These are phyloP conservation scores for Wallacemonas sp. DNA, from an alignment of 208 protist species.

Conservation along the genomic window DNA sequence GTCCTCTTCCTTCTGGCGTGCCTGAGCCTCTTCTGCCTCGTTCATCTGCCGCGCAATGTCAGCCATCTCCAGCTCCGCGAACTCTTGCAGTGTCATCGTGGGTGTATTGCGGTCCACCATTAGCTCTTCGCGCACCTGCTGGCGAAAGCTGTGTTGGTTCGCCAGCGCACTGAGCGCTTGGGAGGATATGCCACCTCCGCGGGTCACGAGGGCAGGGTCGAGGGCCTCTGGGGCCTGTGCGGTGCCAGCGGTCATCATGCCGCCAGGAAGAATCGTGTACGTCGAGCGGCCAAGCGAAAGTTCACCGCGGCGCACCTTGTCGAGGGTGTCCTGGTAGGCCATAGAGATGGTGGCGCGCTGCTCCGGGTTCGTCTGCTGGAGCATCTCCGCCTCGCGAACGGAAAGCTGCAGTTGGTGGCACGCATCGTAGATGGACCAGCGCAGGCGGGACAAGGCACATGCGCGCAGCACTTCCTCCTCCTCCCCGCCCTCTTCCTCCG, in stretches of 20 bases:
- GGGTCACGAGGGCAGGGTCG: slow-evolving; percentile 3
- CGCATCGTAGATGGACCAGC: slow-evolving; percentile 72
- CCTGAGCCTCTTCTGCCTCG: slow-evolving; percentile 28
- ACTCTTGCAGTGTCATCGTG: slow-evolving; percentile 87
- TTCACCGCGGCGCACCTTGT: slow-evolving; percentile 70
- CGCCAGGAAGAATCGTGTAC: slow-evolving; percentile 86
- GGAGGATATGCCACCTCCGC: slow-evolving; percentile 14
- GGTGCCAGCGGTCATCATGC: slow-evolving; percentile 65
- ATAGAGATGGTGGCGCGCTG: slow-evolving; percentile 55
- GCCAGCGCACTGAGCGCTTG: slow-evolving; percentile 26
- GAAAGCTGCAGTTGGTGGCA: slow-evolving; percentile 84
- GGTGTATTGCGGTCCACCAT: slow-evolving; percentile 81
- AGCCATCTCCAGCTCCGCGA: slow-evolving; percentile 82
- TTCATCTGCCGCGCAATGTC: slow-evolving; percentile 77
- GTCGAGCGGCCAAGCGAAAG: slow-evolving; percentile 67
- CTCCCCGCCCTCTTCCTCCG: slow-evolving; percentile 64
- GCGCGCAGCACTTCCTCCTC: slow-evolving; percentile 80
- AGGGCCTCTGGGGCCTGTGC: slow-evolving; percentile 42
- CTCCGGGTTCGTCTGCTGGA: slow-evolving; percentile 48
- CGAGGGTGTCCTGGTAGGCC: slow-evolving; percentile 69
- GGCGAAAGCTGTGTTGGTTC: slow-evolving; percentile 50
- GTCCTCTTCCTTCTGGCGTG: slow-evolving; percentile 72
- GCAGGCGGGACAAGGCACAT: slow-evolving; percentile 57
- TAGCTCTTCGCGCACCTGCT: slow-evolving; percentile 68
- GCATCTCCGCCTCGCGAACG: slow-evolving; percentile 72